These are phyloP conservation scores for Coemansia sp. DNA, from an alignment of 192 early-diverging fungal genomes.

Conservation along the genomic window DNA sequence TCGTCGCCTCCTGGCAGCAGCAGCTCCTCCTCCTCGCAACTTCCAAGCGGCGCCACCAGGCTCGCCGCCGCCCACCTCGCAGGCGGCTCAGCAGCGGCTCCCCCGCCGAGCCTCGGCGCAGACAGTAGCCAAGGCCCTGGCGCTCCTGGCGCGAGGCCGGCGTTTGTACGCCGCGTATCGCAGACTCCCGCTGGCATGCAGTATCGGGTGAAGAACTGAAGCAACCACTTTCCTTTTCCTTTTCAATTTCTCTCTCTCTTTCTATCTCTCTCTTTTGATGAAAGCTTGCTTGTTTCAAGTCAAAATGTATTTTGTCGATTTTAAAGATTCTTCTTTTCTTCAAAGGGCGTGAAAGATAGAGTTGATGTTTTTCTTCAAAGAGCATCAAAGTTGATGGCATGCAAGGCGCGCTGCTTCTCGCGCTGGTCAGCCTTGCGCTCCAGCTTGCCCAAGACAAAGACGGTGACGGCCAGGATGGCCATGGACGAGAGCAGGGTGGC, in stretches of 20 bases:
- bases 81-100: too few relatives aligned
- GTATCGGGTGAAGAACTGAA: conserved; percentile 18
- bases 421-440: conserved; percentile 80
- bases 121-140: neutral
- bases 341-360: too few relatives aligned
- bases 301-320: neutral
- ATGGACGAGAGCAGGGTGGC: conserved; percentile 73
- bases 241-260: neutral
- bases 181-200: conserved; percentile 8
- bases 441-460: conserved; percentile 69
- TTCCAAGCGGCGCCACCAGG: too few relatives aligned
- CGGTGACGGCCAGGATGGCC: conserved; percentile 70
- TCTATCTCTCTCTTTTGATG: neutral
- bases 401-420: conserved; percentile 77
- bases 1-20: too few relatives aligned
- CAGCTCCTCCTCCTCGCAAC: too few relatives aligned
- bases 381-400: conserved; percentile 93
- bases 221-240: neutral
- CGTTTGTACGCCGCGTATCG: conserved; percentile 13
- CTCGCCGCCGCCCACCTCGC: neutral
- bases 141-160: conserved; percentile 1
- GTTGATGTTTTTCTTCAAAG: conserved; percentile 61
- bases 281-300: neutral
- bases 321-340: neutral
- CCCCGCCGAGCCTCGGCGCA: neutral